Conservation (phyloP, 2,329 filamentous ascomycete genomes). For the Scedosporium minutisporum region DNA sequence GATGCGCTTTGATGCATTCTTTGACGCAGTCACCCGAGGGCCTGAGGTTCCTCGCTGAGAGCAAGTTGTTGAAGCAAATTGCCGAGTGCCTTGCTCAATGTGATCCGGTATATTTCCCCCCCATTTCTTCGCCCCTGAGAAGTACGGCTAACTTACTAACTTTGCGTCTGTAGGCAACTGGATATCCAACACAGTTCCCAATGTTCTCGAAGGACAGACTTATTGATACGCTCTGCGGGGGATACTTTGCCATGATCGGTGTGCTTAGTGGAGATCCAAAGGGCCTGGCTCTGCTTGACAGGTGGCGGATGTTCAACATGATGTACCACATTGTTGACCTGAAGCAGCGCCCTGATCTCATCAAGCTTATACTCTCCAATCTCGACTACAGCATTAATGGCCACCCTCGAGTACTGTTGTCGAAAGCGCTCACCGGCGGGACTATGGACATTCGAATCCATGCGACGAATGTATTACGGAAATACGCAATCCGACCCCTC, state of each 20-base stretch:
- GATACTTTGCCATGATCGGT: conserved; percentile 90
- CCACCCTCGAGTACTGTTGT: conserved; percentile 84
- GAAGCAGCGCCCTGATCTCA: conserved; percentile 81
- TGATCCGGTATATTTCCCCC: conserved; percentile 55
- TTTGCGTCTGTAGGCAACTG: conserved; percentile 44
- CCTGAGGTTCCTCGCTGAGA: conserved; percentile 74
- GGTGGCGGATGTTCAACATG: conserved; percentile 99
- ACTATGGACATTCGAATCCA: conserved; percentile 88
- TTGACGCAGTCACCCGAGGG: conserved; percentile 81
- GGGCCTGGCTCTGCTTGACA: conserved; percentile 81
- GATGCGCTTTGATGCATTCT: conserved; percentile 79
- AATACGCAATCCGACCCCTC: conserved; percentile 58
- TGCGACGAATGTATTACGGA: conserved; percentile 75
- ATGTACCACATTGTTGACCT: conserved; percentile 97
- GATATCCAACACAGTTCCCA: conserved; percentile 70
- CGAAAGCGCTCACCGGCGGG: conserved; percentile 85
- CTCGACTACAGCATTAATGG: conserved; percentile 87
- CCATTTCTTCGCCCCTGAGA: neutral
- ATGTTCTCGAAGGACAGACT: conserved; percentile 83
- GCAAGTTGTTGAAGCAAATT: conserved; percentile 86
- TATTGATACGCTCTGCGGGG: conserved; percentile 76
- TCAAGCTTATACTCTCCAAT: conserved; percentile 77
- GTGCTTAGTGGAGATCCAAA: conserved; percentile 73
- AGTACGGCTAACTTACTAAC: conserved; percentile 9
- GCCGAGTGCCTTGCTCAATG: conserved; percentile 94